Percentiles rank a stretch among this genome's conserved stretches.
phyloP scores from a whole-genome alignment of 805 yeast species.

The Wickerhamomyces chaumierensis region DNA sequence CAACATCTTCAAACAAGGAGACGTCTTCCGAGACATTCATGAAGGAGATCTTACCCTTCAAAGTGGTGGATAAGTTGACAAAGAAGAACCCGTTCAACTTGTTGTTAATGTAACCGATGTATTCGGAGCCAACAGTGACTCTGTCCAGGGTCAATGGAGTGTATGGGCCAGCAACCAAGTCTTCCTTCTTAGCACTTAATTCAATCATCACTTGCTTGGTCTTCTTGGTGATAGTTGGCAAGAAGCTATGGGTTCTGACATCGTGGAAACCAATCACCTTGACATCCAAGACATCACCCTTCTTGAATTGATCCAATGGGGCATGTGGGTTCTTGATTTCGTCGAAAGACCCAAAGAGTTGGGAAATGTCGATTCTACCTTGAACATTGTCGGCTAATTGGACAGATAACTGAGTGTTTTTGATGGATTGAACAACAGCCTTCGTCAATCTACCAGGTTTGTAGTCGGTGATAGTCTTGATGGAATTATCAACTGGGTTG shows the following conservation, averaged over 20 bases:
- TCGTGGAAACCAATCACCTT: constrained; percentile 72
- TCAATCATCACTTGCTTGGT: constrained; percentile 52
- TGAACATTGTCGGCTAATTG: constrained; percentile 65
- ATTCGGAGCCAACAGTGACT: constrained; percentile 36
- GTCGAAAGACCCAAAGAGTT: constrained; percentile 41
- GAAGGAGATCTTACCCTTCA: constrained; percentile 55
- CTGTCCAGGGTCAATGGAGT: constrained; percentile 28
- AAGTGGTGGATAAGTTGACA: constrained; percentile 58
- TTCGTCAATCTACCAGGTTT: constrained; percentile 50
- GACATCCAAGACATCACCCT: constrained; percentile 47
- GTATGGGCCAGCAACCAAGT: constrained; percentile 19
- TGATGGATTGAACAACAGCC: constrained; percentile 50
- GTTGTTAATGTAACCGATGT: constrained; percentile 57
- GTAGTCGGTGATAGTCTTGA: constrained; percentile 38
- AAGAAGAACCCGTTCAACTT: constrained; percentile 48
- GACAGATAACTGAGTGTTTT: constrained; percentile 65
- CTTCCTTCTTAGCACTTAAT: constrained; percentile 42
- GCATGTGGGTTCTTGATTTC: constrained; percentile 46
- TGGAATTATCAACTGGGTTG: constrained; percentile 51
- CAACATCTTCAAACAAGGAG: constrained; percentile 35
- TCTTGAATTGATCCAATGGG: constrained; percentile 49
- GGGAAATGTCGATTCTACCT: constrained; percentile 72
- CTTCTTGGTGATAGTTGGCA: constrained; percentile 51
- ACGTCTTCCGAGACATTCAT: constrained; percentile 51
- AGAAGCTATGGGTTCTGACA: constrained; percentile 51